Evolutionary conservation across 495 filamentous ascomycete species (phyloP), one percentile per base, ranked within the genome.

Genomic region (Annulohypoxylon moriforme): DNA sequence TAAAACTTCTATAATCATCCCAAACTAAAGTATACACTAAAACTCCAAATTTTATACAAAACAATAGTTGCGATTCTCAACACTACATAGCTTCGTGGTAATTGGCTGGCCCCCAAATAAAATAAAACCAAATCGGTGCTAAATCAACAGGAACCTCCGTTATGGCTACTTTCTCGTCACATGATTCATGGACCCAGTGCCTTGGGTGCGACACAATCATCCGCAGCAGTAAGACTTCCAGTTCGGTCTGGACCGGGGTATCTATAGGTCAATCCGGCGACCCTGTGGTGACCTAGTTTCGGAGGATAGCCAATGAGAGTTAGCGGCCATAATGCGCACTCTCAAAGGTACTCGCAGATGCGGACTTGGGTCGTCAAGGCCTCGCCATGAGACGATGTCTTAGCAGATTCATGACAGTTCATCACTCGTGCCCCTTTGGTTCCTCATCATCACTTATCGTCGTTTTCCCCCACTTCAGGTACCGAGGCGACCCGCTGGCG

Each of bases 391-490:
- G 72, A 72, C 72, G 73, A 69, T 78, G 76, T 78, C 76, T 78
- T 75, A 73, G 71, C 71, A 74, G 73, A 76, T 78, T 75, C 72
- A 70, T 78, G 73, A 76, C 74, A 78, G 73, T 78, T 78, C 76
- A 78, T 63, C 75, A 68, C 70, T 76, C 69, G 72, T 77, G 69
- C 62, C 71, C 60, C 74, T 75, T 77, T 73, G 74, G 74, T 69
- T 69, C 58, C 68, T 76, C 74, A 72, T 76, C 67, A 69, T 72
- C 76, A 76, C 74, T 78, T 78, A 78, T 78, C 76, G 76, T 78
- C 75, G 72, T 74, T 73, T 70, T 76, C 69, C 68, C 74, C 74
- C 75, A 75, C 76, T 75, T 74, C 76, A 78, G 76, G 74, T 78
- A 76, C 76, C 76, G 72, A 76, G 58, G 74, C 66, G 75, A 78